phyloP scores from a whole-genome alignment of 345 rosid species.

The Garcia nutans region DNA sequence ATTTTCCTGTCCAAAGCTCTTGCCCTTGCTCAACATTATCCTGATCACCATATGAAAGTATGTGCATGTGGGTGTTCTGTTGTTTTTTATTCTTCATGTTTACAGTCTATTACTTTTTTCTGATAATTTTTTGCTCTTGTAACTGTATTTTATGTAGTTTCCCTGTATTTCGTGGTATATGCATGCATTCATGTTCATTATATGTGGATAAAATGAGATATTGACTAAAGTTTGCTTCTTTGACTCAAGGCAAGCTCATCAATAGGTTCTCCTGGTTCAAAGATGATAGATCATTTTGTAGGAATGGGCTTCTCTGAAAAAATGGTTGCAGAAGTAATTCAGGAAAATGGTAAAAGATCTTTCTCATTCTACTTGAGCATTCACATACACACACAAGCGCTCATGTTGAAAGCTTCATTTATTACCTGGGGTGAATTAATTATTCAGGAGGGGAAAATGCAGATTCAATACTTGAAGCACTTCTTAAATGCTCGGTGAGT shows the following conservation, averaged over 20 bases:
- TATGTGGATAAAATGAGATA: not conserved
- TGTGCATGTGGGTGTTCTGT: not conserved
- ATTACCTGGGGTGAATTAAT: slow-evolving; percentile 15
- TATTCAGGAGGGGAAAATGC: slow-evolving; percentile 50
- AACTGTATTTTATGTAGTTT: not conserved
- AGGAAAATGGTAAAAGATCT: slow-evolving; percentile 53
- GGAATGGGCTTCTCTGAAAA: slow-evolving; percentile 74
- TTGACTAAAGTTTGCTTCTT: slow-evolving; percentile 9
- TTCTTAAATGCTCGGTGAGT: slow-evolving; percentile 53
- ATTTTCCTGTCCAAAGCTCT: not conserved
- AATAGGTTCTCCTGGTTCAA: slow-evolving; percentile 54
- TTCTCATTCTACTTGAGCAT: not conserved
- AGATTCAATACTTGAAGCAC: slow-evolving; percentile 50
- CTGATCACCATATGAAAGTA: not conserved
- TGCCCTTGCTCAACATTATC: not conserved
- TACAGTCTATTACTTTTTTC: not conserved
- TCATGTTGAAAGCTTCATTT: slow-evolving; percentile 11
- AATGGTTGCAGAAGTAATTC: slow-evolving; percentile 56
- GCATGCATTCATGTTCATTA: not conserved
- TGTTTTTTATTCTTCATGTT: not conserved
- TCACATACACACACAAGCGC: no score
- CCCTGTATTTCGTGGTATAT: not conserved
- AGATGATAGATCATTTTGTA: slow-evolving; percentile 52
- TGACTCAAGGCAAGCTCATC: slow-evolving; percentile 47
- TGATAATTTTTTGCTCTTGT: not conserved